Percentiles rank a stretch among this genome's conserved stretches.
Evolutionary conservation across 257 asterid species (phyloP).

Genomic region (Solanum pinnatisectum): DNA sequence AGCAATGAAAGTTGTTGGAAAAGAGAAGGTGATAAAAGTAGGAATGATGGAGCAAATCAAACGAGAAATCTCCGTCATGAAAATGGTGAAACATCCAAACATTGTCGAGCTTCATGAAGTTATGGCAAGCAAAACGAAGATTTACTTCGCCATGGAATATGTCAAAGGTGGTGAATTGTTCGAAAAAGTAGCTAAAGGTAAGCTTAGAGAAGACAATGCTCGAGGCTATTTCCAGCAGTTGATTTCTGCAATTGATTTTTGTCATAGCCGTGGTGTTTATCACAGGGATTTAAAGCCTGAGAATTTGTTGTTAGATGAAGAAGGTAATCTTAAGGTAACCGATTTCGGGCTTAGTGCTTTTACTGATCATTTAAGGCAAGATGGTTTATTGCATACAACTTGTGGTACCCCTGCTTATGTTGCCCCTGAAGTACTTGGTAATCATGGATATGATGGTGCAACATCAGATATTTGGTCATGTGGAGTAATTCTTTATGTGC

Average conservation of each 20-base stretch:
- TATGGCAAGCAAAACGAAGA: slow-evolving; percentile 57
- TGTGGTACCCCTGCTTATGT: slow-evolving; percentile 74
- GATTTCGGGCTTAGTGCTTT: slow-evolving; percentile 64
- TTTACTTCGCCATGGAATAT: slow-evolving; percentile 60
- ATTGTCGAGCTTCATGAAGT: slow-evolving; percentile 68
- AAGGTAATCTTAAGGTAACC: slow-evolving; percentile 50
- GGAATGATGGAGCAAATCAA: slow-evolving; percentile 77
- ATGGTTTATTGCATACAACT: slow-evolving; percentile 60
- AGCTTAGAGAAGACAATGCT: slow-evolving; percentile 42
- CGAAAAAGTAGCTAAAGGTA: slow-evolving; percentile 36
- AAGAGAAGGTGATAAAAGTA: slow-evolving; percentile 57
- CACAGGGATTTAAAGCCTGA: slow-evolving; percentile 70
- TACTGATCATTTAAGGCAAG: slow-evolving; percentile 48
- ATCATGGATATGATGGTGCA: slow-evolving; percentile 57
- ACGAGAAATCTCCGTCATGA: slow-evolving; percentile 74
- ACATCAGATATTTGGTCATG: slow-evolving; percentile 69
- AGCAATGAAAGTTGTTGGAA: slow-evolving; percentile 63
- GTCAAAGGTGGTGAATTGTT: slow-evolving; percentile 68
- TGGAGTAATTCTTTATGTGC: slow-evolving; percentile 51
- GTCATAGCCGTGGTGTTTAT: slow-evolving; percentile 66
- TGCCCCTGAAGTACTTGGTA: slow-evolving; percentile 66
- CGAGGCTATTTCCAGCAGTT: slow-evolving; percentile 57
- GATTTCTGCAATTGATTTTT: slow-evolving; percentile 59
- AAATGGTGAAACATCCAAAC: slow-evolving; percentile 61
- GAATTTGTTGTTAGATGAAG: slow-evolving; percentile 49